These are phyloP conservation scores for Yamadazyma atlantica DNA, from an alignment of 1,139 yeast species.

Conservation along the genomic window DNA sequence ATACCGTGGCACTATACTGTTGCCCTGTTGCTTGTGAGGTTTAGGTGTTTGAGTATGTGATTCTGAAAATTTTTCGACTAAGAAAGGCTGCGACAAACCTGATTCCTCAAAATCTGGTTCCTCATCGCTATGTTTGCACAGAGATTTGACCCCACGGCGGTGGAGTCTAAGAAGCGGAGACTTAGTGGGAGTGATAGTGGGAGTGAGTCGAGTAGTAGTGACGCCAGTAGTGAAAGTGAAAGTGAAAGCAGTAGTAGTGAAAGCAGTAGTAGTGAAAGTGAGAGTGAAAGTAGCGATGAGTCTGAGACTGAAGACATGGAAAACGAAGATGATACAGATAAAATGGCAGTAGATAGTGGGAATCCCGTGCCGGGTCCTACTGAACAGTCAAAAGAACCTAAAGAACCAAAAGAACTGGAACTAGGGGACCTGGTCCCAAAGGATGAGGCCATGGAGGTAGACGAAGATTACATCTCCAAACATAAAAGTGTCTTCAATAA, in stretches of 20 bases:
- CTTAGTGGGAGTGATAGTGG: conserved; percentile 14
- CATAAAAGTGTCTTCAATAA: conserved; percentile 31
- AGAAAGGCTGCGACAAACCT: too few relatives aligned
- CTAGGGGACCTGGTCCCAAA: conserved; percentile 1
- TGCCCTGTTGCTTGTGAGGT: too few relatives aligned
- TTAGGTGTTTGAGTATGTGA: background rate
- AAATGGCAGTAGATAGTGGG: too few relatives aligned
- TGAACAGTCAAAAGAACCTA: too few relatives aligned
- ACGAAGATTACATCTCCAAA: conserved; percentile 25
- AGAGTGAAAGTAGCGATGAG: conserved; percentile 10
- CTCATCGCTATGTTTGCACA: conserved; percentile 54
- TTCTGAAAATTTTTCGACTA: conserved; percentile 4
- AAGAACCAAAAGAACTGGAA: too few relatives aligned
- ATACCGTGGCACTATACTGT: too few relatives aligned
- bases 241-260: conserved; percentile 14
- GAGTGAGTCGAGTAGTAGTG: conserved; percentile 15
- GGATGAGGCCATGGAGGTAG: background rate
- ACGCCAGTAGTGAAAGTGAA: conserved; percentile 15
- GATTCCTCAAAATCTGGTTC: too few relatives aligned
- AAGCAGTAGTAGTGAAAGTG: conserved; percentile 14
- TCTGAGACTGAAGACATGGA: background rate
- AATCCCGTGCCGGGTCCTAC: too few relatives aligned
- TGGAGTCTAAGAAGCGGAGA: conserved; percentile 15
- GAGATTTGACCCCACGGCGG: conserved; percentile 55
- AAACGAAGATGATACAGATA: background rate